phyloP scores from a whole-genome alignment of 108 stramenopile genomes.

The Cyclotella cryptica region DNA sequence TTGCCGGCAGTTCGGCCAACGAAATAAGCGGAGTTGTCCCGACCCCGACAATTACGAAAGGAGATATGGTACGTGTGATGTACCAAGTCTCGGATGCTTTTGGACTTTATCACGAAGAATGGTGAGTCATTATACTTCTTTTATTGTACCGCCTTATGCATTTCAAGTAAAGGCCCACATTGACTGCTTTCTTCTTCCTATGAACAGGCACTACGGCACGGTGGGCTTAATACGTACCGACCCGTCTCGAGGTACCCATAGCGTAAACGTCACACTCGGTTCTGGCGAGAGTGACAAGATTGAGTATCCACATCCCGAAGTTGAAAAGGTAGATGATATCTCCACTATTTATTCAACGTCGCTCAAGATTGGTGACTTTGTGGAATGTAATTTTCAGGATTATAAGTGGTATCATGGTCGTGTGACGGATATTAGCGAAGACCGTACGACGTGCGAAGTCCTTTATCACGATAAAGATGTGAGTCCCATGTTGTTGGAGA shows the following conservation, averaged over 20 bases:
- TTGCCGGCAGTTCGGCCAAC: neutral
- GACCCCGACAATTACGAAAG: neutral
- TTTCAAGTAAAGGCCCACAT: neutral
- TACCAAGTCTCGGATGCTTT: slow-evolving; percentile 4
- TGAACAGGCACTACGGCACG: neutral
- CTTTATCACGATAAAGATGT: slow-evolving; percentile 48
- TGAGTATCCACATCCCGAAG: slow-evolving; percentile 19
- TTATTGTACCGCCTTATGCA: too few species aligned
- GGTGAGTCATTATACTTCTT: neutral
- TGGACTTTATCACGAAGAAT: slow-evolving; percentile 8
- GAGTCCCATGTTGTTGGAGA: neutral
- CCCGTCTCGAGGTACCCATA: neutral
- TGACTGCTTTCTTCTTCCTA: neutral
- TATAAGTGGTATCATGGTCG: slow-evolving; percentile 47
- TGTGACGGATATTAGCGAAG: slow-evolving; percentile 32
- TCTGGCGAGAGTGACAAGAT: slow-evolving; percentile 18
- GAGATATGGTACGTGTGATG: neutral
- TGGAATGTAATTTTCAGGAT: slow-evolving; percentile 42
- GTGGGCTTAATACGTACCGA: slow-evolving; percentile 1
- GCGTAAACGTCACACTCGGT: neutral
- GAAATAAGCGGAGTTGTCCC: neutral
- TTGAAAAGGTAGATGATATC: slow-evolving; percentile 9
- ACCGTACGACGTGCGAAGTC: slow-evolving; percentile 41
- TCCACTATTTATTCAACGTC: slow-evolving; percentile 22
- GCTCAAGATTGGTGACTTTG: slow-evolving; percentile 42